Base-by-base conservation (phyloP, 1,139 yeast genomes). In the Pichia sp. region DNA sequence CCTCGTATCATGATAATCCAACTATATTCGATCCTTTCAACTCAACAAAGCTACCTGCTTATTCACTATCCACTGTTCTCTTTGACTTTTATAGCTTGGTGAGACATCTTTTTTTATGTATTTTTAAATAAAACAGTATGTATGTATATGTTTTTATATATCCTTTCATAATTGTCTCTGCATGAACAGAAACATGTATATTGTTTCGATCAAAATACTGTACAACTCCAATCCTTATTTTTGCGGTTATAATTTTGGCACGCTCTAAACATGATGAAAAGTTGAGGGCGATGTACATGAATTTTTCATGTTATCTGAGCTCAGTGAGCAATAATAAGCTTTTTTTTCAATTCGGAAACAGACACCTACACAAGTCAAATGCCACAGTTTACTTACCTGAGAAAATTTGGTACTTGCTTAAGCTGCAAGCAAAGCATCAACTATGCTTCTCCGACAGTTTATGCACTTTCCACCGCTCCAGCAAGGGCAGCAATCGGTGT, bases 401-500 rank as follows among this genome's bases (percentile, higher is more conserved):
- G 49, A 45, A n/a, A 10, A 3, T 50, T 50, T 8, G 29, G 32
- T 10, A 19, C 34, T 19, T 26, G 19, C n/a, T 23, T 23, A 3
- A 13, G 3, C 2, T 6, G 5, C 4, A 19, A 16, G 19, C 45
- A 51, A 11, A 31, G 36, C 3, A 13, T 6, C 5, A 16, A 54
- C 5, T 50, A 43, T 42, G 45, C 45, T 23, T 36, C 54, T 10
- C 59, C 61, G 6, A 93, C 99, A 0, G 84, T 93, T 4, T 93
- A 85, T 73, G 98, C 99, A 0, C 72, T 92, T 26, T 90, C 98
- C 0, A 92, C 98, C 0, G 84, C 87, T 13, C 80, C 87, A 0
- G 84, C 92, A 0, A 77, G 86, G 59, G 80, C 97, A 0, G 99
- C 98, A 1, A 84, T 93, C 34, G 96, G 93, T 0, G 90, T 93